A percentile compares a stretch with the other conserved stretches of the same genome.
These are phyloP conservation scores for Taiozyma sp. DNA, from an alignment of 1,139 yeast species.

Conservation along the genomic window DNA sequence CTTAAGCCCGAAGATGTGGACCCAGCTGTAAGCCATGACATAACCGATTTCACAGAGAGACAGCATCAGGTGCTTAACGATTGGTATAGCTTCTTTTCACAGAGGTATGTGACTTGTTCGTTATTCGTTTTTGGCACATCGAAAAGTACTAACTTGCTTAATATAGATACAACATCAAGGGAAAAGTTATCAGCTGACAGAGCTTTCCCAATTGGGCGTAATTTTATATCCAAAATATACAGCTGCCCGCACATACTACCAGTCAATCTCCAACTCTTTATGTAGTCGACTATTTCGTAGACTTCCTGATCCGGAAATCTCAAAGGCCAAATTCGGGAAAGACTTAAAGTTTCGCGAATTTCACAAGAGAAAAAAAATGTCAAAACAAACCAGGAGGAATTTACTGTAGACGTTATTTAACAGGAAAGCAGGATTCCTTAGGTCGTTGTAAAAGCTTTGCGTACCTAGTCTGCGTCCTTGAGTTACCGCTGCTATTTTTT, in stretches of 20 bases:
- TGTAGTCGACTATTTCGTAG: background rate
- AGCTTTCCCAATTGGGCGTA: too few relatives aligned
- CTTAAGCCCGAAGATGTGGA: slow-evolving; percentile 44
- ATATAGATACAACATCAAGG: slow-evolving; percentile 34
- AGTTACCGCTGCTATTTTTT: background rate
- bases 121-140: background rate
- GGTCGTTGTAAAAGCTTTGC: background rate
- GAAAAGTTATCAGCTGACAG: slow-evolving; percentile 14
- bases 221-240: background rate
- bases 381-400: background rate
- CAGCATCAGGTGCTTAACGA: slow-evolving; percentile 49
- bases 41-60: slow-evolving; percentile 43
- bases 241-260: background rate
- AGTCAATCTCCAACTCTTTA: background rate
- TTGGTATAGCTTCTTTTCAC: slow-evolving; percentile 53
- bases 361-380: background rate
- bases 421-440: background rate
- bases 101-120: slow-evolving; percentile 34
- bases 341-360: background rate
- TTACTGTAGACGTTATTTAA: background rate
- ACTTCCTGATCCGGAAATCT: background rate
- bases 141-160: slow-evolving; percentile 1
- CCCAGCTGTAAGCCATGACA: slow-evolving; percentile 38
- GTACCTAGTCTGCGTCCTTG: background rate
- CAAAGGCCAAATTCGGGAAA: background rate